Evolutionary conservation across 2,329 filamentous ascomycete genomes (phyloP), one percentile per base, ranked within the genome.

Genomic region (Monosporascus sp.): DNA sequence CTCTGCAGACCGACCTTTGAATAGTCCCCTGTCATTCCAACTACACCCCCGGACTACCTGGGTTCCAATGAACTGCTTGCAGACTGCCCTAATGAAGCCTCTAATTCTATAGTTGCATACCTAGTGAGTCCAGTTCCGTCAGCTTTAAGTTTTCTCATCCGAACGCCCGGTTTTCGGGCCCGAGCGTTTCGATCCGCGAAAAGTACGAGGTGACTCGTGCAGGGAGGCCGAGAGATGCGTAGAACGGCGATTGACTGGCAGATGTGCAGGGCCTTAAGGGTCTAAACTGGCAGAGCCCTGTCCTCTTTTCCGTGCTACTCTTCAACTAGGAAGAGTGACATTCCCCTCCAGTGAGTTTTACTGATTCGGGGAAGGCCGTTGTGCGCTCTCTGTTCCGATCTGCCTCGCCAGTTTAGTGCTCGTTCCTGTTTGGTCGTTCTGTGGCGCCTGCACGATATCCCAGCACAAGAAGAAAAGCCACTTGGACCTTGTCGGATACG

Each of bases 361-460:
- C 45, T 40, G 44, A 49, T 45, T 41, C n/a, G 37, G 49, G 51
- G 24, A 49, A 55, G 51, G 53, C 55, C 49, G 57, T 46, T 52
- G 55, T 51, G 49, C 55, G 44, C 50, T 60, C 51, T 60, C 50
- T 55, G 57, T 53, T 55, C 57, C 53, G 58, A 61, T 63, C 60
- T 59, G 53, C 56, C 60, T 59, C 52, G 61, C 59, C 55, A 59
- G 52, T 55, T 54, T 58, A 55, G 52, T 54, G 50, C 58, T 60
- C 59, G 24, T 46, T 7, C 22, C 11, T 44, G 41, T 22, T 44
- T 44, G 20, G 59, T 63, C 58, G 58, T 59, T 59, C 52, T 60
- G 63, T 67, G 64, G 64, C 64, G 64, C 51, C 63, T 67, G 64
- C 64, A 67, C 59, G 61, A 59, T 57, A 53, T 63, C 61, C 64